Base-by-base conservation (phyloP, 306 rosid species). In the Trifolium fragiferum region DNA sequence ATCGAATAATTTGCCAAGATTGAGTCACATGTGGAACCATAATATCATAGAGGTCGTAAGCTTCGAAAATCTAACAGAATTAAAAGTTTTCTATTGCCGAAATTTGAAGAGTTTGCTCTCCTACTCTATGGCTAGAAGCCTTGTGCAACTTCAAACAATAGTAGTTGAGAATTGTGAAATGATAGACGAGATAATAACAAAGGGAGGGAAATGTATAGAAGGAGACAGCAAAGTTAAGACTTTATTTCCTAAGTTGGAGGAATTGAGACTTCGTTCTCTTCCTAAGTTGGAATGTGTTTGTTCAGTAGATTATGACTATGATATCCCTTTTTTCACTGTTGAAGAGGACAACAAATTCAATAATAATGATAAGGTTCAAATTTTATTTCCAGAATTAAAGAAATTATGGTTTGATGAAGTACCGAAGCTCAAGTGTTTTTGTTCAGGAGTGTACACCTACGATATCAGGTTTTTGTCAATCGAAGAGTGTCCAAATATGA, bases 161-260 rank as follows among this genome's bases (percentile, higher is more conserved):
- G 0, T 0, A 0, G 79, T 75, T 15, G 0, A 0, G 0, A 0
- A 0, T 0, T 75, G 78, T n/a, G 0, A 63, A 0, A 47, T 13
- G n/a, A 47, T 74, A 35, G 64, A 63, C 12, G 72, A 49, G 78
- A 63, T 74, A 47, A 49, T 74, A 13, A 74, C 62, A 49, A 74
- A 49, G 47, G 64, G 41, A 72, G 23, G 14, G 0, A 19, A 38
- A 7, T 15, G 20, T 10, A 46, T 3, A 2, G 15, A 15, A 46
- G 61, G 35, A 41, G 77, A 33, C 21, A 44, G 18, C 40, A 74
- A 63, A 8, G 53, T 16, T 7, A 21, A 62, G 71, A 74, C 20
- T 13, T 47, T 62, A 10, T 25, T 72, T 23, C 76, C 76, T 1
- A n/a, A 72, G 16, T 43, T 72, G 13, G 18, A 40, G 68, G 0